Base-by-base conservation (phyloP, 768 basidiomycete species). In the Boletus rex-veris region DNA sequence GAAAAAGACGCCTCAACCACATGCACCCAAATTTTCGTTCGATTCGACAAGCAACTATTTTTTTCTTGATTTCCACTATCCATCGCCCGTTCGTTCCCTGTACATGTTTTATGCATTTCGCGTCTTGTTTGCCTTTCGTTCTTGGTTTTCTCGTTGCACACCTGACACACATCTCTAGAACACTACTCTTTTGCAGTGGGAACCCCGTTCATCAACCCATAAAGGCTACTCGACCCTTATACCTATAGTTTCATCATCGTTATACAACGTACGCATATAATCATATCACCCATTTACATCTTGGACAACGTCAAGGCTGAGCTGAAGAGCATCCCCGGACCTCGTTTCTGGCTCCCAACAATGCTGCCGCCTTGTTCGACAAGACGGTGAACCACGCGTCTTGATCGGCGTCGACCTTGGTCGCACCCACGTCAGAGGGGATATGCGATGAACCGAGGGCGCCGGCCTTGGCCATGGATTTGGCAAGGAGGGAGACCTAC, bases 391-490 rank as follows among this genome's bases (percentile, higher is more conserved):
- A 87, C 43, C 60, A 64, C 1, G 68, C 65, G 7, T 62, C 76
- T 2, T 71, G 64, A 3, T 73, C 77, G 5, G 51, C 65, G 5
- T 62, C 44, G 30, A 58, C 56, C 61, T 77, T 74, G 14, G 68
- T 69, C 3, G 83, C 77, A 2, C 69, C 64, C 0, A 75, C 77
- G 18, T 65, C 66, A 16, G 77, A 40, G 0, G 82, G 78, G 10
- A 89, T 70, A 1, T 59, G 69, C 0, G 75, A 64, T 0, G 81
- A 78, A 1, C 86, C 86, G 3, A 85, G 66, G 15, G 67, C 70
- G 2, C 86, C 85, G 2, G 82, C 85, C 24, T 73, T 60, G 21
- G 73, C 71, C 6, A 85, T 73, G n/a, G 80, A 77, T 60, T 76
- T 81, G 3, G 77, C 85, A 5, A 88, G 73, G 2, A 72, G 71